A percentile compares a stretch with the other conserved stretches of the same genome.
phyloP scores from a whole-genome alignment of 164 flowering plant genomes.

The Kalanchoe fedtschenkoi region DNA sequence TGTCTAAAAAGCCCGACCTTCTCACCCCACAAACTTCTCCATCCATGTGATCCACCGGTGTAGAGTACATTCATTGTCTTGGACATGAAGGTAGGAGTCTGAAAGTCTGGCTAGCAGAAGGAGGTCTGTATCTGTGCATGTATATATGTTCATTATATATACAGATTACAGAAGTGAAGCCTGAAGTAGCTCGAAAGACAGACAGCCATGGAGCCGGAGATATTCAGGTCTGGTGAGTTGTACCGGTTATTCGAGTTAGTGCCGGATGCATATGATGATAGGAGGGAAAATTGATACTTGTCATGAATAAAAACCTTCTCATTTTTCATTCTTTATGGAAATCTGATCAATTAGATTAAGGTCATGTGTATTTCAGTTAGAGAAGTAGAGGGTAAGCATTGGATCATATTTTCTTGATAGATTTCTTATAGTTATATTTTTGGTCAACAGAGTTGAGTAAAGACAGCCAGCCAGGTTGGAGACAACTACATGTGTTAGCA shows the following conservation, averaged over 20 bases:
- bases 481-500: background rate
- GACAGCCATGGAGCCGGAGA: background rate
- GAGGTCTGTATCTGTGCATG: slow-evolving; percentile 4
- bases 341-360: background rate
- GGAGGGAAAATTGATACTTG: background rate
- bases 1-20: background rate
- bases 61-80: background rate
- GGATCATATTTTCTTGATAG: too few relatives aligned
- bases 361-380: too few relatives aligned
- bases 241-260: background rate
- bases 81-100: background rate
- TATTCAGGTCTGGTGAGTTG: background rate
- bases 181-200: too few relatives aligned
- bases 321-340: background rate
- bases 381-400: background rate
- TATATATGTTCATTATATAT: slow-evolving; percentile 1
- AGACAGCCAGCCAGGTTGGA: background rate
- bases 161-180: slow-evolving; percentile 3
- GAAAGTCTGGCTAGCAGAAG: background rate
- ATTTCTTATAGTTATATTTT: background rate
- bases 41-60: background rate
- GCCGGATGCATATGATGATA: slow-evolving; percentile 2
- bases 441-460: background rate
- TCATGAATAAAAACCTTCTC: background rate
- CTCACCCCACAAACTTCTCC: background rate